phyloP scores from a whole-genome alignment of 148 eudicot species.

The Spergularia marina region DNA sequence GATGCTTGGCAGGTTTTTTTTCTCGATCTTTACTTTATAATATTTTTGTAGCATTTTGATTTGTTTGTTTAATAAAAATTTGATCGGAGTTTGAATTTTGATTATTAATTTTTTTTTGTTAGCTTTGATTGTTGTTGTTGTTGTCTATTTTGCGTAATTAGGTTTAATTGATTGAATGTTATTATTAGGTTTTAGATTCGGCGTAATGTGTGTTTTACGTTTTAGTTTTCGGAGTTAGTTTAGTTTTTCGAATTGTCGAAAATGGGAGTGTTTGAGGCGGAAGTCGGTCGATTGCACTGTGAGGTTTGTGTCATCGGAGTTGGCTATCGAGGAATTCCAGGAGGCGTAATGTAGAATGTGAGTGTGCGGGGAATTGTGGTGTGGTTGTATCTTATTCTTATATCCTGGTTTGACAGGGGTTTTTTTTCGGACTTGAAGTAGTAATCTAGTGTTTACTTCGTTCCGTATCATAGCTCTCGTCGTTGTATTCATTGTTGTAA shows the following conservation, averaged over 20 bases:
- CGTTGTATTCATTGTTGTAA: neutral
- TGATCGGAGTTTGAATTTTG: neutral
- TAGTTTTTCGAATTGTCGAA: neutral
- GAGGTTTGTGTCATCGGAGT: neutral
- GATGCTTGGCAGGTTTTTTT: slow-evolving; percentile 93
- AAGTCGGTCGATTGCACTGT: neutral
- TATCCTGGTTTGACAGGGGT: neutral
- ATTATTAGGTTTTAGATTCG: neutral
- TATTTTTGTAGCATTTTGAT: neutral
- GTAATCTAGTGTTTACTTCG: neutral
- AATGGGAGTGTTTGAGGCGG: neutral
- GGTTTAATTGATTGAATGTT: neutral
- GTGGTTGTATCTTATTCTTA: neutral
- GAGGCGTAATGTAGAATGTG: neutral
- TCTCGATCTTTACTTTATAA: neutral
- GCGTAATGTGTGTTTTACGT: neutral
- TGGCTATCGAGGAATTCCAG: too few species aligned
- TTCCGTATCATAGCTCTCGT: neutral
- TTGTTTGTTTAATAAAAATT: neutral
- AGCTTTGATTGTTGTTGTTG: neutral
- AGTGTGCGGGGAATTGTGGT: neutral
- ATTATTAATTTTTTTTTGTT: neutral
- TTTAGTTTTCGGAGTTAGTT: neutral
- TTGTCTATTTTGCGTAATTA: neutral
- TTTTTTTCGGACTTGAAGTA: neutral